Base-by-base conservation (phyloP, 768 basidiomycete species). In the Tulasnella calospora region DNA sequence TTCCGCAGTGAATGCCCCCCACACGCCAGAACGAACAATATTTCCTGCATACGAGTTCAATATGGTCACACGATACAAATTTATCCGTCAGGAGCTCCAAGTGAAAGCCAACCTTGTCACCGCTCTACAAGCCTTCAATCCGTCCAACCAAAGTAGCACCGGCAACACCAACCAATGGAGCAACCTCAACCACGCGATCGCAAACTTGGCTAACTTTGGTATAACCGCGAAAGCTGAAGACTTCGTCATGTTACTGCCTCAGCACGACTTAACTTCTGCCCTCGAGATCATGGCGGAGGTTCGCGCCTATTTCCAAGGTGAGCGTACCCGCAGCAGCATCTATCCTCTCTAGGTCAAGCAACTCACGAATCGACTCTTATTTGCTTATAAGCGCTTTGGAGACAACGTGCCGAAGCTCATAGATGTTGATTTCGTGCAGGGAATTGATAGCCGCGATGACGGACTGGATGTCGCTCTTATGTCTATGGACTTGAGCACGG, bases 321-420 rank as follows among this genome's bases (percentile, higher is more conserved):
- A 77, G 36, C 9, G n/a, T 70, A 23, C 69, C 27, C n/a, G 30
- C 38, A 15, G n/a, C 10, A 23, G 17, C 38, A 5, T 71, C 27
- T 1, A 3, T 13, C 69, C 13, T 3, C 3, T 61, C 17, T 9
- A 7, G 23, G 10, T 61, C 57, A 30, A n/a, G n/a, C n/a, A 21
- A 41, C 13, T 15, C 17, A 8, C 33, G 30, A 15, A 13, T 36
- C 23, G 12, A 4, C 61, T 67, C 67, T n/a, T 78, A 92, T 90
- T 91, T 1, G 87, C 89, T 0, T 90, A 89, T 82, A 90, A 90
- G 82, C 86, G 90, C 1, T 88, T 90, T 79, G 85, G 85, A 0
- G 91, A 92, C 81, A 88, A 86, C 71, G 82, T 91, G 4, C 89
- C 90, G 6, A 83, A 88, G 69, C 87, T 88, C 3, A 88, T 91